phyloP scores from a whole-genome alignment of 345 rosid species.

The Erysimum cheiranthoides region DNA sequence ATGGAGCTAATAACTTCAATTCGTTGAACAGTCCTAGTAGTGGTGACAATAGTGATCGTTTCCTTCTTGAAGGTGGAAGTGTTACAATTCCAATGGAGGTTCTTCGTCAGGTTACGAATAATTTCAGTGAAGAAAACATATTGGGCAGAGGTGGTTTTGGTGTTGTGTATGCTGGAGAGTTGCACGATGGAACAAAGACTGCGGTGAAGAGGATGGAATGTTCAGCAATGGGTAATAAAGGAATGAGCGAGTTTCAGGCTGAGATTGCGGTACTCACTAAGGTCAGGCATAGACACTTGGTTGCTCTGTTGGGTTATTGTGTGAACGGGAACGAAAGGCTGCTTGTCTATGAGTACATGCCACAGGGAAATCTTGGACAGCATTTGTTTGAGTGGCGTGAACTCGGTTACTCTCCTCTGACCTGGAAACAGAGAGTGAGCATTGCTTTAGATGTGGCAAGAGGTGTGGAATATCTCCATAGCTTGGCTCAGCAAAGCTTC shows the following conservation, averaged over 20 bases:
- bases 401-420: conserved; percentile 55
- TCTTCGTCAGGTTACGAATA: conserved; percentile 69
- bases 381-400: conserved; percentile 71
- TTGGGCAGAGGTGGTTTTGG: conserved; percentile 93
- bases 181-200: conserved; percentile 85
- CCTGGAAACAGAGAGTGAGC: conserved; percentile 85
- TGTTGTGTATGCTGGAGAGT: conserved; percentile 79
- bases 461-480: conserved; percentile 92
- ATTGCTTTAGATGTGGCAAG: conserved; percentile 87
- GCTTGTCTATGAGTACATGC: conserved; percentile 92
- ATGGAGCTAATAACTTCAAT: conserved; percentile 51
- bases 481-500: conserved; percentile 87
- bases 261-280: conserved; percentile 86
- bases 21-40: conserved; percentile 65
- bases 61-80: conserved; percentile 65
- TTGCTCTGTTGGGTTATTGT: conserved; percentile 82
- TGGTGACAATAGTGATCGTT: conserved; percentile 60
- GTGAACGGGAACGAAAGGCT: conserved; percentile 79
- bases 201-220: conserved; percentile 92
- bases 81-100: conserved; percentile 71
- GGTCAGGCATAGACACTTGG: conserved; percentile 90
- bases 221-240: conserved; percentile 62
- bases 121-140: conserved; percentile 70
- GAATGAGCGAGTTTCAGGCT: conserved; percentile 84
- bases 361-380: conserved; percentile 80